These are phyloP conservation scores for Achaetomium macrosporum DNA, from an alignment of 2,329 filamentous ascomycete genomes.

Conservation along the genomic window DNA sequence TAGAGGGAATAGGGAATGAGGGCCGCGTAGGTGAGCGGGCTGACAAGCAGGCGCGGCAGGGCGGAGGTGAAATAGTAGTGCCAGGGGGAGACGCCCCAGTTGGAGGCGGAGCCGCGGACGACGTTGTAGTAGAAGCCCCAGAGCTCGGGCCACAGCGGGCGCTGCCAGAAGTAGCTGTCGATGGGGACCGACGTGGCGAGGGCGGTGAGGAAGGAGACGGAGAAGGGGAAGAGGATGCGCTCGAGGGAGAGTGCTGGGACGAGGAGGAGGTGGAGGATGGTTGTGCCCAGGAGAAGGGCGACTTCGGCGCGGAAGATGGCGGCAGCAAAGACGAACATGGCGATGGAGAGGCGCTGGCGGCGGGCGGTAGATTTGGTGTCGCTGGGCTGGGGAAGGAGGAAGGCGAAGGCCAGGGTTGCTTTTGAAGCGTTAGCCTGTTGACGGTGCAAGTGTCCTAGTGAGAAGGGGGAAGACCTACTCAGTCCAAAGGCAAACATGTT, in stretches of 20 bases:
- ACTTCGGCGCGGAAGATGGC: conserved; percentile 87
- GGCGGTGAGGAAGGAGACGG: conserved; percentile 59
- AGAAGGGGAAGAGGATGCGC: conserved; percentile 60
- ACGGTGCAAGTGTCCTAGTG: not conserved
- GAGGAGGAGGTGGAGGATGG: conserved; percentile 59
- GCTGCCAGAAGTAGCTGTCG: conserved; percentile 94
- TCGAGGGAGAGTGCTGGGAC: conserved; percentile 46
- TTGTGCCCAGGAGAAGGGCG: conserved; percentile 68
- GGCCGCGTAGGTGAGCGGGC: conserved; percentile 59
- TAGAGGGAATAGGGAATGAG: conserved; percentile 49
- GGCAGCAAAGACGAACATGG: conserved; percentile 71
- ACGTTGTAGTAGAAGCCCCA: conserved; percentile 89
- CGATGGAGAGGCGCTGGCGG: conserved; percentile 60
- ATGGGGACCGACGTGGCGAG: conserved; percentile 65
- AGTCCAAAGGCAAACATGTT: conserved; percentile 95
- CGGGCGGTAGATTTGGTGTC: conserved; percentile 29
- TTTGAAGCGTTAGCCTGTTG: conserved; percentile 28
- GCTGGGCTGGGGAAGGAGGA: conserved; percentile 36
- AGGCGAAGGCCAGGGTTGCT: conserved; percentile 62
- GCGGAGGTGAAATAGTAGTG: conserved; percentile 80
- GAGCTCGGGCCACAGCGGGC: conserved; percentile 81
- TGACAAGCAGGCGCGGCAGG: conserved; percentile 76
- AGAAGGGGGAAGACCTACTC: conserved; percentile 46
- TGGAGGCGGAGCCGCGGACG: conserved; percentile 70
- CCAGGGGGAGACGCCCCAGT: conserved; percentile 84